Evolutionary conservation across 164 flowering plant species (phyloP), one percentile per base, ranked within the genome.

Genomic region (Amborella trichopoda): DNA sequence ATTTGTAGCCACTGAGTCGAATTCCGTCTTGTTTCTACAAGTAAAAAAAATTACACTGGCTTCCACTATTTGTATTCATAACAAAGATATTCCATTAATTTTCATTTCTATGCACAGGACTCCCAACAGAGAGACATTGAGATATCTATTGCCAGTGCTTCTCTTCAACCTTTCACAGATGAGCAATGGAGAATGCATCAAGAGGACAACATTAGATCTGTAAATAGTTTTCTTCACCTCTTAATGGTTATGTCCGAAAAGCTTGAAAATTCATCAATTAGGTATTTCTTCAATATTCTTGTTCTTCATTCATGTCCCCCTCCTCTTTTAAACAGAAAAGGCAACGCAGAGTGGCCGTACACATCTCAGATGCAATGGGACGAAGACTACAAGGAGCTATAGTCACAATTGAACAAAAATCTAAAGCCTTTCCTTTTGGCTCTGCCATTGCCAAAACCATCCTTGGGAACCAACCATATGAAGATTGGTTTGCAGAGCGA

Each of bases 361-460:
- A 86, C 52, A 77, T 81, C 2, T 61, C 89, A 14, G 77, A 86
- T 50, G 17, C 26, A 33, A 40, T 63, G 0, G 95, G 98, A 38
- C 53, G 56, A 1, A 61, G 49, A 46, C n/a, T 84, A 20, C 63
- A 68, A 61, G 95, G 91, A 38, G 99, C 94, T 13, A 28, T 14
- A 13, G 50, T 93, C 50, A 50, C 40, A 3, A 50, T 82, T 3
- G 54, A 77, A 42, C 99, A 83, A 61, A 55, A 74, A 43, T 73
- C 94, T 2, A 84, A 67, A 47, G 99, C 84, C 27, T 93, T 84
- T 52, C 94, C 91, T 12, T 78, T 93, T 62, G 99, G 96, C 20
- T 82, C 96, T 26, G 94, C 99, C 23, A 82, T 91, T 18, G 73
- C 94, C 40, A 68, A 66, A 14, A 76, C 80, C 60, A 91, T 91